These are phyloP conservation scores for Clathrus columnatus DNA, from an alignment of 768 basidiomycete species.

Conservation along the genomic window DNA sequence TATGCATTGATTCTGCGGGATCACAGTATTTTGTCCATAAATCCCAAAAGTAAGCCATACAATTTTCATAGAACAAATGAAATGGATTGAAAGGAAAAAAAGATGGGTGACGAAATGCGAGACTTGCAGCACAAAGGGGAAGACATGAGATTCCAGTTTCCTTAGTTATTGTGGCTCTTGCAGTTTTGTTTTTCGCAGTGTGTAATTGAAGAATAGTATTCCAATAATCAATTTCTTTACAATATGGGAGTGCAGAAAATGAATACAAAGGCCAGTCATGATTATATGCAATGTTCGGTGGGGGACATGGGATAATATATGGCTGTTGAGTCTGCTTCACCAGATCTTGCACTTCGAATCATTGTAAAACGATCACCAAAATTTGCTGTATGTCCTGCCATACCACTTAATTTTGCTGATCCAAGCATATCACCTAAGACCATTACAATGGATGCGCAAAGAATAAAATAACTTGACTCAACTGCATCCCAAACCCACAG, in stretches of 20 bases:
- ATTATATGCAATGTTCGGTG: slow-evolving; percentile 18
- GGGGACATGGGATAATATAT: slow-evolving; percentile 10
- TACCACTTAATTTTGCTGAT: slow-evolving; percentile 19
- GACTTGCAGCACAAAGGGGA: slow-evolving; percentile 23
- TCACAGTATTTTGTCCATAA: slow-evolving; percentile 19
- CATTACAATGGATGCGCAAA: slow-evolving; percentile 16
- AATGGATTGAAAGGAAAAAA: slow-evolving; percentile 31
- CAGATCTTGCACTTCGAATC: slow-evolving; percentile 21
- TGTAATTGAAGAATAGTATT: slow-evolving; percentile 16
- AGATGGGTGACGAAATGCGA: slow-evolving; percentile 24
- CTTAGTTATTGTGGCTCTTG: slow-evolving; percentile 15
- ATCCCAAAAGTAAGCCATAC: slow-evolving; percentile 24
- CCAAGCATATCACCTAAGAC: slow-evolving; percentile 26
- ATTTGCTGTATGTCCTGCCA: neutral
- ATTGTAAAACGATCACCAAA: slow-evolving; percentile 24
- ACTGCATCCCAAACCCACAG: slow-evolving; percentile 29
- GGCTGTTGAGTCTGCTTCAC: slow-evolving; percentile 16
- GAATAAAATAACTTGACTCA: slow-evolving; percentile 18
- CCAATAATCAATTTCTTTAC: slow-evolving; percentile 20
- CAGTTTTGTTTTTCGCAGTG: slow-evolving; percentile 14
- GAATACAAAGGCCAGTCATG: slow-evolving; percentile 18
- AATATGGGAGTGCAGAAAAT: slow-evolving; percentile 18
- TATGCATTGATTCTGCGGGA: slow-evolving; percentile 13
- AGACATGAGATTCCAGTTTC: slow-evolving; percentile 21
- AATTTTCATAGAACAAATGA: slow-evolving; percentile 29